Base-by-base conservation (phyloP, 2,329 filamentous ascomycete genomes). In the Aspergillus uvarum region DNA sequence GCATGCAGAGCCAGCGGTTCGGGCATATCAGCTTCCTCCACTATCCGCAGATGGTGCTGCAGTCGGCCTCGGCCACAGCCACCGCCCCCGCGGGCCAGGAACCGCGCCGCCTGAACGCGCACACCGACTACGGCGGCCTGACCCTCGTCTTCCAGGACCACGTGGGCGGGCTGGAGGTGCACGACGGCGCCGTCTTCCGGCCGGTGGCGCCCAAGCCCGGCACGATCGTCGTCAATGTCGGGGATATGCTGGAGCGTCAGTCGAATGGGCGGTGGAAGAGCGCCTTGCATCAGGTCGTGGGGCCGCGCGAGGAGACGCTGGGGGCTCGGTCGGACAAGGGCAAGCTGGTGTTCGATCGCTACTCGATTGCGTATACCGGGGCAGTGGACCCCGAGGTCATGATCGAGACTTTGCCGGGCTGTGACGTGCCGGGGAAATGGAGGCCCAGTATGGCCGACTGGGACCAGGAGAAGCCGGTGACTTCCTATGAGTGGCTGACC, bases 191-290 rank as follows among this genome's bases (percentile, higher is more conserved):
- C 21, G 31, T 42, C 7, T 56, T 38, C 26, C 7, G 47, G 8
- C 47, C 47, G 19, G 54, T 51, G 5, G 7, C 38, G 19, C 47
- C 54, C 5, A 38, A 51, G 19, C 22, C 24, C 14, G 47, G 54
- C 8, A 56, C 54, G 4, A 38, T 56, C 22, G 16, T 51, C 26
- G 47, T 56, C n/a, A n/a, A 50, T 35, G 21, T 56, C 19, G 54
- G 54, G 2, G 54, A 49, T 38, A 10, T 56, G 31, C 54, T 56
- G 54, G 24, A 56, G 19, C 16, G 26, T 19, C 53, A 47, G 38
- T 47, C 38, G 7, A 55, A 55, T 29, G 53, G 53, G n/a, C 11
- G 24, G 42, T 47, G 35, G 53, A 55, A 55, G 38, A 55, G 53
- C 31, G 38, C 53, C 5, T 55, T 55, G 53, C 53, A 55, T 38